Conservation (phyloP, 768 basidiomycete genomes). For the Cystofilobasidium capitatum region DNA sequence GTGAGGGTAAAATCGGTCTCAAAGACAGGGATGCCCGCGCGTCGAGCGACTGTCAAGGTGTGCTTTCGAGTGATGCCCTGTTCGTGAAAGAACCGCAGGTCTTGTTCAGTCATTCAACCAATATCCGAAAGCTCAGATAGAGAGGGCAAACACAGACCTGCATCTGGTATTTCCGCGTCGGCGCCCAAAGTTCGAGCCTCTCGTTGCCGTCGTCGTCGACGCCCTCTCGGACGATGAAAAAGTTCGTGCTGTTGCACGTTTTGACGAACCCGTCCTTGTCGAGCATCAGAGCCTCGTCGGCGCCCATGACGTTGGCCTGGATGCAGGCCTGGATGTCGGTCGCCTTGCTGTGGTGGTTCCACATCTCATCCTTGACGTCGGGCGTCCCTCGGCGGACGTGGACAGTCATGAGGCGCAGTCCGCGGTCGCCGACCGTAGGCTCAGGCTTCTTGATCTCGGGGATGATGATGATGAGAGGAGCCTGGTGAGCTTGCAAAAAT, state of each 20-base stretch:
- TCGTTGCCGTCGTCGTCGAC: too few relatives aligned
- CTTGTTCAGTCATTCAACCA: too few relatives aligned
- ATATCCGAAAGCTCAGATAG: too few relatives aligned
- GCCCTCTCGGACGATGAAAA: conserved; percentile 29
- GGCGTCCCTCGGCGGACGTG: conserved; percentile 22
- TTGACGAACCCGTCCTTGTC: conserved; percentile 27
- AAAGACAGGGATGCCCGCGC: conserved; percentile 11
- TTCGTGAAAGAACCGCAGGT: too few relatives aligned
- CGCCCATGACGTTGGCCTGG: conserved; percentile 28
- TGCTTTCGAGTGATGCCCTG: conserved; percentile 26
- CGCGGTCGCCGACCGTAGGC: conserved; percentile 10
- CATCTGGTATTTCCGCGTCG: conserved; percentile 27
- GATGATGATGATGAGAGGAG: conserved; percentile 25
- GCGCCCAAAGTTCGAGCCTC: conserved; percentile 20
- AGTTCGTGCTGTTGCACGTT: conserved; percentile 29
- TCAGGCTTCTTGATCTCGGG: conserved; percentile 27
- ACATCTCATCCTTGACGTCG: too few relatives aligned
- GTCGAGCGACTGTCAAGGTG: conserved; percentile 23
- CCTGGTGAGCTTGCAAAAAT: too few relatives aligned
- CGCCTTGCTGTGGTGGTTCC: too few relatives aligned
- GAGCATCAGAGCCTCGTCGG: conserved; percentile 29
- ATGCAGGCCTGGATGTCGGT: conserved; percentile 9
- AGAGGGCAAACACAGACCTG: not conserved
- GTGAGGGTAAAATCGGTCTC: conserved; percentile 26
- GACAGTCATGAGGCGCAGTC: conserved; percentile 24